Evolutionary conservation across 371 early-diverging fungal genomes (phyloP), one percentile per base, ranked within the genome.

Genomic region (Umbelopsis sp.): DNA sequence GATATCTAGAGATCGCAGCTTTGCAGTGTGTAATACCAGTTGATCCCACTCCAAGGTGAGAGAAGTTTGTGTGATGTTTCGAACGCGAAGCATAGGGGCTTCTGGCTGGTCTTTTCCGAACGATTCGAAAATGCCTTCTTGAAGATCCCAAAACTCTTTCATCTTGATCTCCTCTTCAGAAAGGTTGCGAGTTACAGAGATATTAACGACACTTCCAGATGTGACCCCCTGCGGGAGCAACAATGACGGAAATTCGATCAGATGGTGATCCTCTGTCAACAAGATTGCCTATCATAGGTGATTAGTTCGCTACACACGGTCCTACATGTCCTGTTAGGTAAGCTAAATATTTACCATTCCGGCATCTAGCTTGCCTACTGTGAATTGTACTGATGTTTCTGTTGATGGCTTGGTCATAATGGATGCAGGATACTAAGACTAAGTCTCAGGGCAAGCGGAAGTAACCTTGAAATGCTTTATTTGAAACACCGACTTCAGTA

Each of bases 191-290:
- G 87, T 90, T 22, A 97, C 96, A 37, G 95, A 87, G 73, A 98
- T 90, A 78, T 94, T 97, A 70, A 98, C 94, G 67, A 98, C 93
- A 35, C 95, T 95, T 25, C 99, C 99, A 6, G 96, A 91, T 18
- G 90, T 80, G 25, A 97, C 96, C 44, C 96, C 96, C 68, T 90
- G 91, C 18, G 99, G 99, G 50, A 98, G 86, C n/a, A 98, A 89
- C 16, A 96, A 85, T 1, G 97, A 93, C 4, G 99, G 99, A 72
- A 98, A 97, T 76, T 98, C 99, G 70, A 98, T 96, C 32, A 97
- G 88, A 82, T 98, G 99, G 86, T 98, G 96, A 78, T 97, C 96
- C 72, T 91, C 92, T 32, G 95, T 94, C 62, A 98, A 80, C 50
- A 98, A 87, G 74, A 96, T 93, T 57, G 96, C 97, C 91, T 93